Conservation (phyloP, 148 eudicot species). For the Rhododendron vialii region DNA sequence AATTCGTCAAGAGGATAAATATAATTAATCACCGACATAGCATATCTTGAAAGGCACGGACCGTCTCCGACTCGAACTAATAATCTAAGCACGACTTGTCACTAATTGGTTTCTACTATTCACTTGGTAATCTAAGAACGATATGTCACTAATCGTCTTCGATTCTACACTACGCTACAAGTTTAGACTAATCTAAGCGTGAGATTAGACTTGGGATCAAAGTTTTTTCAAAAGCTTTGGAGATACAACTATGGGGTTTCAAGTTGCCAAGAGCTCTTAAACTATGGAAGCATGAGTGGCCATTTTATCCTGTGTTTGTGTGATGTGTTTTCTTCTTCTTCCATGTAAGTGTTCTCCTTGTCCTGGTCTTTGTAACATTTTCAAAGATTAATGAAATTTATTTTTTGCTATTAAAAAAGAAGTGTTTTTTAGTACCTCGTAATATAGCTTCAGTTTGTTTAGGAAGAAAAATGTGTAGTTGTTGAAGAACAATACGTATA, state of each 20-base stretch:
- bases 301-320: background rate
- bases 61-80: too few relatives aligned
- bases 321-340: background rate
- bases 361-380: too few relatives aligned
- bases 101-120: too few relatives aligned
- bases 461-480: background rate
- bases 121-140: too few relatives aligned
- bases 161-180: too few relatives aligned
- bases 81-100: too few relatives aligned
- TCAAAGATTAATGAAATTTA: too few relatives aligned
- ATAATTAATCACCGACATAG: too few relatives aligned
- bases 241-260: background rate
- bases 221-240: background rate
- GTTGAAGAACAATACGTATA: background rate
- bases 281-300: background rate
- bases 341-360: background rate
- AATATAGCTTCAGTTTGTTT: background rate
- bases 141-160: too few relatives aligned
- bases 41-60: too few relatives aligned
- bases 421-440: background rate
- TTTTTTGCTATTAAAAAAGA: too few relatives aligned
- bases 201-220: background rate
- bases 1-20: too few relatives aligned
- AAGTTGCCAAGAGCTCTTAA: background rate
- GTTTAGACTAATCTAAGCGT: background rate